Percentiles rank a stretch among this genome's conserved stretches.
Evolutionary conservation across 1,284 basidiomycete species (phyloP).

Genomic region (Ganoderma resinaceum): DNA sequence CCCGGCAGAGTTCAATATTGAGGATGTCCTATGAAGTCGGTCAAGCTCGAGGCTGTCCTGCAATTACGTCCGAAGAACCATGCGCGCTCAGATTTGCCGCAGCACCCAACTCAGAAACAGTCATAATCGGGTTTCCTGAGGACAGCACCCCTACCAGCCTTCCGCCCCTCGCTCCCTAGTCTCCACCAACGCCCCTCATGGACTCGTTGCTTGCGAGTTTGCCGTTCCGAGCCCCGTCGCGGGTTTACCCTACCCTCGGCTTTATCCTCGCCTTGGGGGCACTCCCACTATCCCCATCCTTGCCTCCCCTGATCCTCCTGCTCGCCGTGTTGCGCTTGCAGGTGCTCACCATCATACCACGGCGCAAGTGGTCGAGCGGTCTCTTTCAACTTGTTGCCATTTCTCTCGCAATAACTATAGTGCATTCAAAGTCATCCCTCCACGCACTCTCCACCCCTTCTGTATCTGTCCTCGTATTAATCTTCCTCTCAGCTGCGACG

Average conservation of each 20-base stretch:
- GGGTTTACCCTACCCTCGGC: conserved; percentile 46
- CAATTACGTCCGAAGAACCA: background rate
- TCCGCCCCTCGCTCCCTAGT: background rate
- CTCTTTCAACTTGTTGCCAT: conserved; percentile 50
- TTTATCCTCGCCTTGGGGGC: conserved; percentile 51
- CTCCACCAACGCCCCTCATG: background rate
- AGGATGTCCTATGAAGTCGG: too few species aligned
- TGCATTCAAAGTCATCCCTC: conserved; percentile 55
- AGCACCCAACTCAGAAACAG: background rate
- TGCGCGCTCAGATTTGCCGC: background rate
- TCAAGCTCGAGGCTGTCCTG: too few species aligned
- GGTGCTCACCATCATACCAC: conserved; percentile 49
- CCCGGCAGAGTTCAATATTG: background rate
- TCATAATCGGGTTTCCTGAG: background rate
- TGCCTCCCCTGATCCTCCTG: conserved; percentile 56
- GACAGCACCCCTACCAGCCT: background rate
- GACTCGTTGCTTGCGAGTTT: conserved; percentile 15
- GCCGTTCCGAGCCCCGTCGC: conserved; percentile 21
- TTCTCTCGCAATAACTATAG: conserved; percentile 53
- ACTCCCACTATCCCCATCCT: conserved; percentile 55
- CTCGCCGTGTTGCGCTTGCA: conserved; percentile 59
- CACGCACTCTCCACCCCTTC: conserved; percentile 62
- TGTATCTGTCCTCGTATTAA: conserved; percentile 55
- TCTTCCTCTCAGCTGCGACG: conserved; percentile 48
- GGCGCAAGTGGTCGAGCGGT: conserved; percentile 41